Base-by-base conservation (phyloP, 345 rosid species). In the Linum tenue region DNA sequence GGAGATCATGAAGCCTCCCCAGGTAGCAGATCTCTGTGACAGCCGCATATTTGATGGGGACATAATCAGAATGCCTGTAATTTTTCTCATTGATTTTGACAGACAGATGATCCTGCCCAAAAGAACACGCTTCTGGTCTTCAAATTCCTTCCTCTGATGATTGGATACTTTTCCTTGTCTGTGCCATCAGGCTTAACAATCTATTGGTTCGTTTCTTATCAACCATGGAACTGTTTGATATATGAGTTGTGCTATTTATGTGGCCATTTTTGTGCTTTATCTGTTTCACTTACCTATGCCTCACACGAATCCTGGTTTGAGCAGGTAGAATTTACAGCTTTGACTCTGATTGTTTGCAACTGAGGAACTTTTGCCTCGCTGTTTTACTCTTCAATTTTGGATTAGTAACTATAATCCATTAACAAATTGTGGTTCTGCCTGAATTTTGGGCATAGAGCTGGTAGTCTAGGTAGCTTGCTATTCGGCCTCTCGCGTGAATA, bases 1-100 rank as follows among this genome's bases (percentile, higher is more conserved):
- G 99, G 99, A 94, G 81, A 75, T 94, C 66, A 94, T 94, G 99
- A 94, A 94, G 78, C 96, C 99, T 69, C 96, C 99, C 68, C 97
- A 94, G 88, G 99, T 88, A 64, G 85, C 76, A 59, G 65, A 15
- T 65, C 62, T 60, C 68, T 63, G 62, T 44, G 42, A 37, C 41
- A 36, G 31, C 56, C 60, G 59, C 62, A 63, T 70, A 22, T 36
- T 70, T 69, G 38, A 11, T 17, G 3, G 55, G 68, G 60, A 0
- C 37, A 35, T 59, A 67, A 39, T 67, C 50, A 56, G 40, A 73
- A 68, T 40, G 71, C 15, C 56, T 31, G 40, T 39, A 43, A 39
- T 37, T 37, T 65, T 48, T 4, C 7, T 57, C 16, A 10, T 37
- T 68, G 67, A 15, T 72, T 71, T 77, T 75, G 62, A 70, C 89